Evolutionary conservation across 495 filamentous ascomycete species (phyloP).

Genomic region (Penicillium waksmanii): DNA sequence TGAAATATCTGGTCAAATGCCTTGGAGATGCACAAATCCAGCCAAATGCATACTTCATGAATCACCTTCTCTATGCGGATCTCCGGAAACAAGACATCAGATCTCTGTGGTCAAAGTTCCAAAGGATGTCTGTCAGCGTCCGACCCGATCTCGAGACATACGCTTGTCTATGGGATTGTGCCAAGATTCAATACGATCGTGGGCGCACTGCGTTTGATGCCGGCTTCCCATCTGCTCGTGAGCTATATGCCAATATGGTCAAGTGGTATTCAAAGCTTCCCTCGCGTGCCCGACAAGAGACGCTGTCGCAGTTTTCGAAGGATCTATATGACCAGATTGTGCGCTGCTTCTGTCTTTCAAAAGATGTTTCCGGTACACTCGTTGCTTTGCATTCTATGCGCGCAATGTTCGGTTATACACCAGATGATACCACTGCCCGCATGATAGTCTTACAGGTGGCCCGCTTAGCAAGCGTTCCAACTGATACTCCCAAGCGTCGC

Average conservation of each 20-base stretch:
- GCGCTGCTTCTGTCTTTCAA: slow-evolving; percentile 54
- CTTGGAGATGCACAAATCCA: slow-evolving; percentile 62
- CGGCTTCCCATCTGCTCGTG: slow-evolving; percentile 51
- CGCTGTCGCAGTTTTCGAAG: slow-evolving; percentile 46
- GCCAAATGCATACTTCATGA: slow-evolving; percentile 73
- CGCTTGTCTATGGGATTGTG: slow-evolving; percentile 66
- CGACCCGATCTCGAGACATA: slow-evolving; percentile 71
- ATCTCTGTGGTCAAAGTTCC: slow-evolving; percentile 60
- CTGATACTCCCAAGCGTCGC: slow-evolving; percentile 43
- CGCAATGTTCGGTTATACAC: slow-evolving; percentile 56
- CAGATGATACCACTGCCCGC: slow-evolving; percentile 52
- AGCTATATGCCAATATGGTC: slow-evolving; percentile 66
- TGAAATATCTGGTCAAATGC: slow-evolving; percentile 59
- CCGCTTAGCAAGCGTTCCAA: slow-evolving; percentile 46
- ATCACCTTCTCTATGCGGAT: slow-evolving; percentile 68
- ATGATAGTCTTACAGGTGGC: slow-evolving; percentile 56
- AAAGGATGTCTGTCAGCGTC: slow-evolving; percentile 48
- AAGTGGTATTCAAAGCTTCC: slow-evolving; percentile 48
- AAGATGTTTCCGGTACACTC: slow-evolving; percentile 62
- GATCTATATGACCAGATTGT: slow-evolving; percentile 61
- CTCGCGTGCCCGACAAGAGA: slow-evolving; percentile 24
- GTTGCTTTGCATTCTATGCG: slow-evolving; percentile 62
- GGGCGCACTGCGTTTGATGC: slow-evolving; percentile 37
- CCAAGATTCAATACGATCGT: slow-evolving; percentile 55
- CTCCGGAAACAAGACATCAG: slow-evolving; percentile 56